Percentiles rank a stretch among this genome's conserved stretches.
Evolutionary conservation across 805 yeast genomes (phyloP).

Genomic region (Zygosaccharomyces pseudorouxii): DNA sequence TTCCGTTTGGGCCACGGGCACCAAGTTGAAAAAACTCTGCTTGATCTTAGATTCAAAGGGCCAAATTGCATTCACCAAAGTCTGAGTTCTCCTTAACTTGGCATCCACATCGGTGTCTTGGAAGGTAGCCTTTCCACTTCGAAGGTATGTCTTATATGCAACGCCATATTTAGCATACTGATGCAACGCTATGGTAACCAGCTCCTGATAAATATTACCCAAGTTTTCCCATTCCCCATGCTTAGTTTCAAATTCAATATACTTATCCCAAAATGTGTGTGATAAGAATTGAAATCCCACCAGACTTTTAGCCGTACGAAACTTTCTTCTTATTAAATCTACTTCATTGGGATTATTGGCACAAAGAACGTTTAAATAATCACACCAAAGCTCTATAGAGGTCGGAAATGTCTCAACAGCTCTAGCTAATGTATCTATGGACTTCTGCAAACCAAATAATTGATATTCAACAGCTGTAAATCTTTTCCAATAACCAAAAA

Average conservation of each 20-base stretch:
- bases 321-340: conserved; percentile 38
- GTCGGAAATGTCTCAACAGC: conserved; percentile 50
- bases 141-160: conserved; percentile 38
- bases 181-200: conserved; percentile 66
- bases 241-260: conserved; percentile 55
- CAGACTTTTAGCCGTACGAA: conserved; percentile 43
- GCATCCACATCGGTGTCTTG: conserved; percentile 35
- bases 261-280: conserved; percentile 79
- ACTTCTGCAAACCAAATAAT: conserved; percentile 48
- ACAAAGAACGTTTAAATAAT: conserved; percentile 52
- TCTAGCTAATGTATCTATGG: conserved; percentile 42
- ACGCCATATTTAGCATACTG: conserved; percentile 77
- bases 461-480: conserved; percentile 54
- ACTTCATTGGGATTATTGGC: conserved; percentile 38
- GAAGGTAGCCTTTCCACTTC: conserved; percentile 6
- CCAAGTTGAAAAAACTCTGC: conserved; percentile 53
- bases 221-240: conserved; percentile 38
- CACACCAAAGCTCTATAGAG: conserved; percentile 65
- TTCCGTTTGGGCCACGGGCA: conserved; percentile 42
- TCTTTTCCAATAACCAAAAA: conserved; percentile 60
- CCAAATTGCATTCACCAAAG: conserved; percentile 60
- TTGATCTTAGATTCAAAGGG: conserved; percentile 60
- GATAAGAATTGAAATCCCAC: conserved; percentile 73
- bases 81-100: conserved; percentile 45
- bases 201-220: conserved; percentile 40